Base-by-base conservation (phyloP, 805 yeast genomes). In the Brettanomyces sp. region DNA sequence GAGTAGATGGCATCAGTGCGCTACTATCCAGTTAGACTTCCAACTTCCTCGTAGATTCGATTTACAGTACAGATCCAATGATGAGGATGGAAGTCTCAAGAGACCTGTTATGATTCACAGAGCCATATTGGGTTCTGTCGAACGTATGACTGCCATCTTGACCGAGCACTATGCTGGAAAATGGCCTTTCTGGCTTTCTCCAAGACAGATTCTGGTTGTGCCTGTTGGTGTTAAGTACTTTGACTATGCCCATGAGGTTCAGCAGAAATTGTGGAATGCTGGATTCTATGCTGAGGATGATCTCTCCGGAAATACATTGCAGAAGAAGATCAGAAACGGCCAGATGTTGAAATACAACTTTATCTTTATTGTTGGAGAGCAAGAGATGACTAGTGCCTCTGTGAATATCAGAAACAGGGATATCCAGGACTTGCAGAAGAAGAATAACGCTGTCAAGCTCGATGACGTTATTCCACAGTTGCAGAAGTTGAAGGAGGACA, bases 131-230 rank as follows among this genome's bases (percentile, higher is more conserved):
- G 99, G 99, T 56, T 87, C 96, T 41, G 95, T 93, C 50, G 99
- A 93, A 76, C 86, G 99, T 77, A 90, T 93, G 98, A 86, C 96
- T 52, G 99, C 97, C 52, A 91, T 93, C 58, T 80, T 93, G 67
- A 90, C 95, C 49, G 99, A 93, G 70, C 99, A 93, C 73, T 93
- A 76, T 70, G 96, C 90, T 63, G 99, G 99, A 61, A 93, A 89
- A 67, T 93, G 99, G 99, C 99, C 99, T 62, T 87, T 93, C 77
- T 93, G 99, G 99, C 76, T 93, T 64, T 90, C 98, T n/a, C 99
- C 99, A 61, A 85, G 99, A 73, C 99, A 93, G 72, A 78, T 91
- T 48, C 74, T 91, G 58, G 95, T 93, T 59, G 93, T 93, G 30
- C 99, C 99, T 56, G 97, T 93, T 57, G 97, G 96, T 62, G 95